Percentiles rank a stretch among this genome's conserved stretches.
phyloP scores from a whole-genome alignment of 2,329 filamentous ascomycete genomes.

The Davidsoniella neocaledoniae region DNA sequence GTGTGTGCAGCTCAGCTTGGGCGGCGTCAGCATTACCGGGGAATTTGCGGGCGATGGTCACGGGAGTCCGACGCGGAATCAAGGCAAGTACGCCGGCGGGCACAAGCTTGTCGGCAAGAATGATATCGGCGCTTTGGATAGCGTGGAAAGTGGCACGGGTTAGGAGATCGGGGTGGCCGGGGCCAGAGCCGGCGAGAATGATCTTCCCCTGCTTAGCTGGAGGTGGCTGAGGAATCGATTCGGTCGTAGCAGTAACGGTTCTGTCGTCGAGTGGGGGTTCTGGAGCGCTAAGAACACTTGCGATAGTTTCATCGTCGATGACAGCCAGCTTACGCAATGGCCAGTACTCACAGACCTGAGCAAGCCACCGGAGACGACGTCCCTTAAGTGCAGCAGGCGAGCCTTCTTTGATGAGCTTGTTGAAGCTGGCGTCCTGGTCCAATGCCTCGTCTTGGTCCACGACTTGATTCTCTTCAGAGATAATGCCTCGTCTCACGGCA shows the following conservation, averaged over 20 bases:
- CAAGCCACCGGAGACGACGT: conserved; percentile 77
- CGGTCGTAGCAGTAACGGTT: neutral
- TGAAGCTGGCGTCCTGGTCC: conserved; percentile 70
- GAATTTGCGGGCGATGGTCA: conserved; percentile 92
- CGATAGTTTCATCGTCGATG: conserved; percentile 66
- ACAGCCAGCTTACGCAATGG: conserved; percentile 65
- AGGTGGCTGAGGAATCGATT: neutral
- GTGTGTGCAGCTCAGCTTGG: conserved; percentile 71
- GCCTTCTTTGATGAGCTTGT: conserved; percentile 59
- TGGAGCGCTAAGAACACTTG: conserved; percentile 54
- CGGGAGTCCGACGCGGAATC: conserved; percentile 72
- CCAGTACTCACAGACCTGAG: conserved; percentile 98
- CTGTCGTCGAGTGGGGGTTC: conserved; percentile 21
- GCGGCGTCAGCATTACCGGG: conserved; percentile 90
- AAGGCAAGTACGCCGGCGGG: conserved; percentile 73
- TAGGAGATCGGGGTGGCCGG: conserved; percentile 80
- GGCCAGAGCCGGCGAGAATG: conserved; percentile 79
- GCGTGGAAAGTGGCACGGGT: conserved; percentile 68
- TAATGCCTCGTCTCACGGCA: conserved; percentile 50
- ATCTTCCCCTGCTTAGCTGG: conserved; percentile 31
- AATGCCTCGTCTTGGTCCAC: conserved; percentile 38
- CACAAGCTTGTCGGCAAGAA: conserved; percentile 74
- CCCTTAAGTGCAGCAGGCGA: conserved; percentile 60
- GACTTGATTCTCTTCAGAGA: conserved; percentile 46
- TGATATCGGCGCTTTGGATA: conserved; percentile 57